These are phyloP conservation scores for Rhodosporidiobolus odoratus DNA, from an alignment of 768 basidiomycete species.

Conservation along the genomic window DNA sequence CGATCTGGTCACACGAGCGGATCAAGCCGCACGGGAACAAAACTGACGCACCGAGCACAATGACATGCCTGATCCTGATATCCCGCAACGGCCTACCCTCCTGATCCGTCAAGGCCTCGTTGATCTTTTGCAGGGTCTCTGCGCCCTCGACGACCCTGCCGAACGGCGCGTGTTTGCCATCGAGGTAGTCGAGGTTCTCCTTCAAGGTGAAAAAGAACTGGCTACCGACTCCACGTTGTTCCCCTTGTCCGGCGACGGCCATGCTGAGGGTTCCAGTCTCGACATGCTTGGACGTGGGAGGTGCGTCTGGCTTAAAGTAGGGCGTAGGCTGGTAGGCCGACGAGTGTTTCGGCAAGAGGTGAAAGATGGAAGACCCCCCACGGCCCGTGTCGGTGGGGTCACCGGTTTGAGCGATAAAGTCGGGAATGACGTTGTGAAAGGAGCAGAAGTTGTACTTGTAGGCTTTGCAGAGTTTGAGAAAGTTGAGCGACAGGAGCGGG, in stretches of 20 bases:
- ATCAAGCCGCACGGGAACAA: background rate
- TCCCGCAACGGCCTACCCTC: conserved; percentile 89
- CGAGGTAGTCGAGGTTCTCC: conserved; percentile 88
- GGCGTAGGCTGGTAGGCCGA: conserved; percentile 32
- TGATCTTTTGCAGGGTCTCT: conserved; percentile 85
- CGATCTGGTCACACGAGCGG: background rate
- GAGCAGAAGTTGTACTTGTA: conserved; percentile 96
- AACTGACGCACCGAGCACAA: conserved; percentile 68
- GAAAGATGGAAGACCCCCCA: conserved; percentile 86
- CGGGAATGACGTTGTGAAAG: conserved; percentile 98
- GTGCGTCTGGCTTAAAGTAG: conserved; percentile 28
- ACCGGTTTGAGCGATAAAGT: conserved; percentile 93
- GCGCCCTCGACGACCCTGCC: conserved; percentile 79
- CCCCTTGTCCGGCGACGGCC: conserved; percentile 83
- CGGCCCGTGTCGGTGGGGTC: conserved; percentile 92
- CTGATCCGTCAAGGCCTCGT: conserved; percentile 82
- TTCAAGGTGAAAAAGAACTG: conserved; percentile 95
- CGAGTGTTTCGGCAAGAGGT: conserved; percentile 74
- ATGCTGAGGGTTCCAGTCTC: conserved; percentile 87
- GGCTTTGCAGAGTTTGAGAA: conserved; percentile 92
- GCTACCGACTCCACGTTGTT: conserved; percentile 67
- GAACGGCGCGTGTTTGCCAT: conserved; percentile 89
- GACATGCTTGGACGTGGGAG: conserved; percentile 72
- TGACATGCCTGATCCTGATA: conserved; percentile 88
- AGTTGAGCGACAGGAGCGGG: conserved; percentile 89